Base-by-base conservation (phyloP, 345 rosid species). In the Eucalyptus sideroxylon region DNA sequence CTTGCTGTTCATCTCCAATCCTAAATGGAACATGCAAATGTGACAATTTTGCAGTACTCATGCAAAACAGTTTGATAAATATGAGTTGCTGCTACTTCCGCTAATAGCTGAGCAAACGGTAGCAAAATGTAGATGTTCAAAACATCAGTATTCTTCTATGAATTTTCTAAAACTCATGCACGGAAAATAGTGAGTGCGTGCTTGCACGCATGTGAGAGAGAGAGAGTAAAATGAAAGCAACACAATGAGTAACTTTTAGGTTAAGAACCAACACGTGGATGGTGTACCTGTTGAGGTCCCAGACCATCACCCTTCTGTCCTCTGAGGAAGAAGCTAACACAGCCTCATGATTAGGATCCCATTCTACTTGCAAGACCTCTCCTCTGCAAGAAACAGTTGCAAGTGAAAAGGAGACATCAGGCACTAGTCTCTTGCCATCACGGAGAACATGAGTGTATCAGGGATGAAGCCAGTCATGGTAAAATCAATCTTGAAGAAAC, bases 291-390 rank as follows among this genome's bases (percentile, higher is more conserved):
- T 92, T 96, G 27, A 98, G 95, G 90, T 97, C 99, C 99, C 99
- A 97, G 87, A 98, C 95, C 93, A 95, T 97, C 90, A 98, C 86
- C 89, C 99, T 97, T 93, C 99, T 92, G 93, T 96, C 99, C 88
- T 95, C 98, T 24, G 98, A 97, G 17, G 98, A 95, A 91, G 99
- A 98, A 83, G 99, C 99, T 49, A 97, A 93, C 90, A 98, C 97
- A 6, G 98, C 95, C 89, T 96, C 99, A 69, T 98, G 98, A 92
- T 96, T 95, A 45, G 99, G 99, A 94, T 98, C 97, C 99, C 99
- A 98, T 90, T 97, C 99, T 88, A 98, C 99, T 93, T 97, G 99
- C 92, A 94, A 95, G 56, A 98, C 99, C 86, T 97, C 99, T 87
- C 94, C 99, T 86, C 99, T 96, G 96, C 87, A 87, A 85, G 55